Conservation (phyloP, 805 yeast species). For the Grigorovia humatica region DNA sequence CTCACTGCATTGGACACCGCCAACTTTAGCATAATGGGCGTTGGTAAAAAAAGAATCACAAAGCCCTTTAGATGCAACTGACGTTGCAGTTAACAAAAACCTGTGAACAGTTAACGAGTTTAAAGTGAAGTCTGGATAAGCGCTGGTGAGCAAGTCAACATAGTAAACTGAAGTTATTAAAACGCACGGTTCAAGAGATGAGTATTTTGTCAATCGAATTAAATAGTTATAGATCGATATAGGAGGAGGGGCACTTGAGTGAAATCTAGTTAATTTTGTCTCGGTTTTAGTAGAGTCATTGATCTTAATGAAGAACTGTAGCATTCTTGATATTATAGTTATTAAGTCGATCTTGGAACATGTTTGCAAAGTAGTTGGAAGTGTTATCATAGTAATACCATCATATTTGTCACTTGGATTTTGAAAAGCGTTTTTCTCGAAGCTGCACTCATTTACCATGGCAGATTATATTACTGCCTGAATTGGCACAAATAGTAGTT, state of each 20-base stretch:
- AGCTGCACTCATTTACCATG: background rate
- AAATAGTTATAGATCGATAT: conserved; percentile 74
- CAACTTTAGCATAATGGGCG: conserved; percentile 89
- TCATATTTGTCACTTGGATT: background rate
- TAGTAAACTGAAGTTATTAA: conserved; percentile 77
- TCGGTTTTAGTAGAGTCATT: conserved; percentile 43
- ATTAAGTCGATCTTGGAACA: conserved; percentile 67
- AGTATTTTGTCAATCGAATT: conserved; percentile 67
- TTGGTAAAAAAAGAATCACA: conserved; percentile 93
- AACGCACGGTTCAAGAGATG: conserved; percentile 76
- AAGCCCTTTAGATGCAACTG: conserved; percentile 80
- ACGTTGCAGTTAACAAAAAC: conserved; percentile 79
- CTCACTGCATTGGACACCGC: conserved; percentile 80
- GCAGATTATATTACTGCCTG: background rate
- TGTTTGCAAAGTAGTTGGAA: conserved; percentile 40
- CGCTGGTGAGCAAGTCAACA: conserved; percentile 71
- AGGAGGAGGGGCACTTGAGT: conserved; percentile 84
- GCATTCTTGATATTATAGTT: conserved; percentile 65
- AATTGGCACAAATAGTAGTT: no score
- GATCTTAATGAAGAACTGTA: conserved; percentile 58
- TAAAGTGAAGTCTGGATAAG: conserved; percentile 69
- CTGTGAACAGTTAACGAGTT: conserved; percentile 92
- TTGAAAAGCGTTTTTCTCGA: background rate
- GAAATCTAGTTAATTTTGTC: conserved; percentile 63
- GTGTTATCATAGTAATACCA: conserved; percentile 10